Conservation (phyloP, 768 basidiomycete species). For the Lenzites betulinus region DNA sequence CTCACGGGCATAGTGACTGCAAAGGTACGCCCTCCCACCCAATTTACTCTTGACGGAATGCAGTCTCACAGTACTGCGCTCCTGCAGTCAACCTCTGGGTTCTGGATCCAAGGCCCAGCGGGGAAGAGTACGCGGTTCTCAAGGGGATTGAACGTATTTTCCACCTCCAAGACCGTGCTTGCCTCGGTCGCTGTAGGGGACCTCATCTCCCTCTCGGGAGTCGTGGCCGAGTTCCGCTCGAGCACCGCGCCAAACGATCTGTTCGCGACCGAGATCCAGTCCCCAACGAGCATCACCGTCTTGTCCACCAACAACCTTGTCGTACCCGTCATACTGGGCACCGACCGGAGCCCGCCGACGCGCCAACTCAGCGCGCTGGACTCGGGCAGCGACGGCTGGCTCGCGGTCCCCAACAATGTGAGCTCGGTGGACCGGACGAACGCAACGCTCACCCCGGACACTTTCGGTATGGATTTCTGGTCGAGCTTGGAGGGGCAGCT, state of each 20-base stretch:
- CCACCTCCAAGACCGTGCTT: constrained; percentile 41
- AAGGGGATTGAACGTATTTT: constrained; percentile 52
- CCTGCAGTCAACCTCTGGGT: constrained; percentile 40
- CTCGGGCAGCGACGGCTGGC: constrained; percentile 51
- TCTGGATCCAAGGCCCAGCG: constrained; percentile 46
- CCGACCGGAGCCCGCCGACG: constrained; percentile 50
- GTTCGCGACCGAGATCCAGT: constrained; percentile 48
- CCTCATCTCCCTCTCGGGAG: constrained; percentile 45
- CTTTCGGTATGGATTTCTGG: constrained; percentile 66
- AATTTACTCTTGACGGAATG: neutral
- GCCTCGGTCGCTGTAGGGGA: constrained; percentile 48
- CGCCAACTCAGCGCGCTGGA: constrained; percentile 52
- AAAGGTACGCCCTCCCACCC: constrained; percentile 24
- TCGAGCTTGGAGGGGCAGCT: constrained; percentile 60
- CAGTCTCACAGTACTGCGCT: neutral
- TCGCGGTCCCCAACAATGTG: constrained; percentile 56
- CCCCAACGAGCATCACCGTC: constrained; percentile 49
- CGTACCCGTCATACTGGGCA: constrained; percentile 51
- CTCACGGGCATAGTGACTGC: constrained; percentile 32
- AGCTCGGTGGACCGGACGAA: constrained; percentile 47
- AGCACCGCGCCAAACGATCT: constrained; percentile 45
- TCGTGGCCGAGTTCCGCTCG: constrained; percentile 53
- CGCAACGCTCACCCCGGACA: constrained; percentile 47
- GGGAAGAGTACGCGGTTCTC: constrained; percentile 48
- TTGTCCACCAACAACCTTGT: constrained; percentile 51